Percentiles rank a stretch among this genome's conserved stretches.
Evolutionary conservation across 441 rosid genomes (phyloP).

Genomic region (Populus hybrid): DNA sequence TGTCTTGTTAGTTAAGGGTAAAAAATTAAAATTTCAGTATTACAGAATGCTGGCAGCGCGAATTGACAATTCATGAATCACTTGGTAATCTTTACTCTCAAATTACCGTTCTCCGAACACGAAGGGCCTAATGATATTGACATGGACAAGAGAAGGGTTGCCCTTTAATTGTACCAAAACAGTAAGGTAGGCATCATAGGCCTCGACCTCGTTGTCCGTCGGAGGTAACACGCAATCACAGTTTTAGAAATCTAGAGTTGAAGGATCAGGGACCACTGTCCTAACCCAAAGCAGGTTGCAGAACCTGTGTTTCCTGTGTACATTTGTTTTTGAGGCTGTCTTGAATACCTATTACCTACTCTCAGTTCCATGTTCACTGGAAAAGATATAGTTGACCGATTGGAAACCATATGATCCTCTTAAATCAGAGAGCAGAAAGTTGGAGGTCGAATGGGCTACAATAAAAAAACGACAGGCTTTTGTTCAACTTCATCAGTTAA

Average conservation of each 20-base stretch:
- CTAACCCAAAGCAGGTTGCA: background rate
- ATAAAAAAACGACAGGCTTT: background rate
- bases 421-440: background rate
- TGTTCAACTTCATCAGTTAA: background rate
- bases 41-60: too few relatives aligned
- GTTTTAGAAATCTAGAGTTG: background rate
- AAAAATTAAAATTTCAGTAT: too few relatives aligned
- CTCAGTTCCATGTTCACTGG: background rate
- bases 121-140: constrained; percentile 7
- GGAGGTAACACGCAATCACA: background rate
- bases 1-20: too few relatives aligned
- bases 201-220: background rate
- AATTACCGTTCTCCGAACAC: background rate
- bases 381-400: background rate
- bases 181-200: background rate
- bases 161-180: background rate
- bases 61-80: background rate
- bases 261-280: constrained; percentile 3
- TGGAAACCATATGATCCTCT: background rate
- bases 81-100: background rate
- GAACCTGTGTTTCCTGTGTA: background rate
- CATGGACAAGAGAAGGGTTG: constrained; percentile 8
- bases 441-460: too few relatives aligned
- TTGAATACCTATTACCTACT: background rate
- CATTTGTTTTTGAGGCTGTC: background rate